Evolutionary conservation across 345 rosid species (phyloP), one percentile per base, ranked within the genome.

Genomic region (Luvunga scandens): DNA sequence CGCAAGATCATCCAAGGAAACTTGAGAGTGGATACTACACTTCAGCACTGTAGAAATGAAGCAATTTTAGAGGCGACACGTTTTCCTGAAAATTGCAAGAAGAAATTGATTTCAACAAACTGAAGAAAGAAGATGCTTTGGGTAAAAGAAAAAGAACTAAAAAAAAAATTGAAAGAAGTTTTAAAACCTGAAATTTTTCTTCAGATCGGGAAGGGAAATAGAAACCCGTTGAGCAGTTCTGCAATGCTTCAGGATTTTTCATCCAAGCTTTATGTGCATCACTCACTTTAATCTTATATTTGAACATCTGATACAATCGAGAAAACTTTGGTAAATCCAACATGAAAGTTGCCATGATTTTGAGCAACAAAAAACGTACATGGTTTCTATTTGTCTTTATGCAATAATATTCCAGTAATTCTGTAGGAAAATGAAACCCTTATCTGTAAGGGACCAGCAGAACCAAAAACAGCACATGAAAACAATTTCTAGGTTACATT

Each of bases 251-350:
- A 9, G 99, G 98, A 78, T 81, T 83, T 82, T 87, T 91, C 90
- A 97, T 89, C 97, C 99, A 94, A 80, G 91, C 95, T 85, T 90
- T 90, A 69, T 86, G 87, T 34, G 89, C 97, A 83, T 89, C 94
- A 31, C 97, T 84, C 61, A 89, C 90, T 89, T 90, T 92, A 56
- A 94, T 86, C 79, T 89, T 87, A 69, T 80, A 92, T 77, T 80
- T 89, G 86, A 95, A 96, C 88, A 92, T 91, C 98, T 92, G 87
- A 70, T 79, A 79, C 33, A 67, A 81, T 39, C 38, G 24, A 57
- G 31, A 76, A 42, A 50, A 45, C 36, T 50, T 73, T 27, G 12
- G 39, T 68, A 38, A 59, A 59, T 76, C 42, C 39, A 48, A 59
- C 14, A 34, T 5, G 24, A 69, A 59, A 27, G 48, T 55, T 8